These are phyloP conservation scores for Colletotrichum orchidophilum DNA, from an alignment of 2,329 filamentous ascomycete genomes.

Conservation along the genomic window DNA sequence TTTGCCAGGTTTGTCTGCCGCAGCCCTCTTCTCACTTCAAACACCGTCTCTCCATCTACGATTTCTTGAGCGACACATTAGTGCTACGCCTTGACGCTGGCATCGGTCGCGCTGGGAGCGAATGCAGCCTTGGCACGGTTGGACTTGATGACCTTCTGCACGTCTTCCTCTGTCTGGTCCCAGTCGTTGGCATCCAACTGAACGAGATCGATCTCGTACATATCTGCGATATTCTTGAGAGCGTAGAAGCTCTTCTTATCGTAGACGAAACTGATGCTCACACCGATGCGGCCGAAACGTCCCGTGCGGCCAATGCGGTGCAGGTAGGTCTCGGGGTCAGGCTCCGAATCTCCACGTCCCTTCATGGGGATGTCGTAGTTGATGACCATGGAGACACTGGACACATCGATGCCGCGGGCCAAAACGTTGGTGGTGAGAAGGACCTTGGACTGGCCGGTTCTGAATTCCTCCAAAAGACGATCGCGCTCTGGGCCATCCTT, in stretches of 20 bases:
- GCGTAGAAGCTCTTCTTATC: constrained; percentile 84
- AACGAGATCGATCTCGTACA: constrained; percentile 84
- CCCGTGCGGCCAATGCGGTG: constrained; percentile 98
- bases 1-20: not conserved
- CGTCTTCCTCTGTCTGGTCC: constrained; percentile 86
- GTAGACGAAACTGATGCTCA: constrained; percentile 94
- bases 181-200: constrained; percentile 87
- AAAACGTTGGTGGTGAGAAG: constrained; percentile 98
- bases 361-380: constrained; percentile 92
- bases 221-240: constrained; percentile 80
- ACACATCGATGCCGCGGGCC: constrained; percentile 93
- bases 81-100: constrained; percentile 22
- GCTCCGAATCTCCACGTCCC: constrained; percentile 79
- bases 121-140: constrained; percentile 67
- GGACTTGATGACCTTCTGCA: constrained; percentile 84
- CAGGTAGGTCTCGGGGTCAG: constrained; percentile 94
- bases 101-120: constrained; percentile 56
- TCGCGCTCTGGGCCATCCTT: constrained; percentile 88
- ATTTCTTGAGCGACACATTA: not conserved
- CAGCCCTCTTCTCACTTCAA: not conserved
- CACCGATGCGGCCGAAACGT: constrained; percentile 94
- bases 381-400: constrained; percentile 94
- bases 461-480: constrained; percentile 85
- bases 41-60: not conserved
- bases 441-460: constrained; percentile 88